phyloP scores from a whole-genome alignment of 805 yeast species.

The Komagataella kurtzmanii region DNA sequence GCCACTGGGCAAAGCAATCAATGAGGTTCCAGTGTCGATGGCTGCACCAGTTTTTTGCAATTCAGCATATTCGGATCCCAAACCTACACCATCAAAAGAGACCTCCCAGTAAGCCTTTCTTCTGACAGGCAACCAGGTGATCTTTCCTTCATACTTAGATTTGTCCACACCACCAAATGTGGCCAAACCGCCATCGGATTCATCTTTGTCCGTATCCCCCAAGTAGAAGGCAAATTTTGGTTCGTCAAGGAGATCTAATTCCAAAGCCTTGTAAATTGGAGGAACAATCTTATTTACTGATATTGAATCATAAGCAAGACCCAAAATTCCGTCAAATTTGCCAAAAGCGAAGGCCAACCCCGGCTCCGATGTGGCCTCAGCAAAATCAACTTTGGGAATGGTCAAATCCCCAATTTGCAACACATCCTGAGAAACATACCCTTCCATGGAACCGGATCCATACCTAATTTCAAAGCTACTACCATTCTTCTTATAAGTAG shows the following conservation, averaged over 20 bases:
- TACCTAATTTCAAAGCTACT: slow-evolving; percentile 74
- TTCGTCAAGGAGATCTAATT: slow-evolving; percentile 69
- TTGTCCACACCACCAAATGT: slow-evolving; percentile 92
- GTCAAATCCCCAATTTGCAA: slow-evolving; percentile 71
- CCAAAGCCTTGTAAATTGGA: slow-evolving; percentile 83
- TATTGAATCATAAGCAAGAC: slow-evolving; percentile 86
- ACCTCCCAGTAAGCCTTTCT: slow-evolving; percentile 99
- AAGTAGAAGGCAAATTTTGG: slow-evolving; percentile 83
- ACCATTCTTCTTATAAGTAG: slow-evolving; percentile 80
- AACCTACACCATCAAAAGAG: slow-evolving; percentile 74
- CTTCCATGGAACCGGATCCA: slow-evolving; percentile 89
- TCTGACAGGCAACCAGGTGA: slow-evolving; percentile 95
- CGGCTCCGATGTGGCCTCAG: slow-evolving; percentile 95
- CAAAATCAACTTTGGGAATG: slow-evolving; percentile 85
- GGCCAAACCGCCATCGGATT: slow-evolving; percentile 75
- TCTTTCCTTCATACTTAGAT: slow-evolving; percentile 62
- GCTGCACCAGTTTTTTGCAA: slow-evolving; percentile 87
- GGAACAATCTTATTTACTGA: slow-evolving; percentile 86
- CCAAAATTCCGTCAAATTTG: slow-evolving; percentile 95
- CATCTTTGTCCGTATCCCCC: slow-evolving; percentile 60
- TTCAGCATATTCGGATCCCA: slow-evolving; percentile 86
- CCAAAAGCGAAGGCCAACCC: slow-evolving; percentile 98
- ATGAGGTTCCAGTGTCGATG: slow-evolving; percentile 96
- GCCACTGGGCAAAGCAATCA: slow-evolving; percentile 89
- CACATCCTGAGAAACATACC: slow-evolving; percentile 81